Percentiles rank a stretch among this genome's conserved stretches.
phyloP scores from a whole-genome alignment of 2,329 filamentous ascomycete genomes.

The Aspergillus pseudotamarii region DNA sequence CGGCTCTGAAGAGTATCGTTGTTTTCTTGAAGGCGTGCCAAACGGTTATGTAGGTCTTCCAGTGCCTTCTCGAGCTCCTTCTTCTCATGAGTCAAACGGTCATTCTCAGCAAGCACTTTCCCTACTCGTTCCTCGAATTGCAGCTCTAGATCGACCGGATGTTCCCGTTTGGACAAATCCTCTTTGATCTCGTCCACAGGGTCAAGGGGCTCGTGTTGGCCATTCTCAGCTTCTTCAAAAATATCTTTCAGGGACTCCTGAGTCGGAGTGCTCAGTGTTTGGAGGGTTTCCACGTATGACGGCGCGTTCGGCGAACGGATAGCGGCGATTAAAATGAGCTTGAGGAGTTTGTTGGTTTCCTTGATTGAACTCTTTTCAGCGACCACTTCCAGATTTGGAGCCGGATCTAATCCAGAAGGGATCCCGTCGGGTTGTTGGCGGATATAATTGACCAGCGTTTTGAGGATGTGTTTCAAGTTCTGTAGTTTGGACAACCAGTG shows the following conservation, averaged over 20 bases:
- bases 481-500: slow-evolving; percentile 53
- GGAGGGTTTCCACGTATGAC: slow-evolving; percentile 56
- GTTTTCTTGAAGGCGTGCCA: slow-evolving; percentile 60
- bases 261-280: slow-evolving; percentile 45
- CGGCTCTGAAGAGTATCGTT: slow-evolving; percentile 50
- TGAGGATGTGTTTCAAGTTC: slow-evolving; percentile 53
- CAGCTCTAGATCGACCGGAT: slow-evolving; percentile 47
- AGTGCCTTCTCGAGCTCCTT: slow-evolving; percentile 51
- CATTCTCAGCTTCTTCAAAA: slow-evolving; percentile 50
- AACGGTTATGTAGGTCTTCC: slow-evolving; percentile 59
- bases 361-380: slow-evolving; percentile 47
- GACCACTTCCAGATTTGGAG: slow-evolving; percentile 51
- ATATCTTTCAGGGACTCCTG: slow-evolving; percentile 51
- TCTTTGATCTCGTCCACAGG: slow-evolving; percentile 42
- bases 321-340: slow-evolving; percentile 65
- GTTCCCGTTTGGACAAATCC: slow-evolving; percentile 35
- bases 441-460: slow-evolving; percentile 49
- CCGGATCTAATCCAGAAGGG: slow-evolving; percentile 44
- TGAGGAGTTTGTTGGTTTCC: slow-evolving; percentile 59
- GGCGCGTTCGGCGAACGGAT: slow-evolving; percentile 61
- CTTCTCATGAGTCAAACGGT: slow-evolving; percentile 58
- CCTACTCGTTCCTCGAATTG: slow-evolving; percentile 53
- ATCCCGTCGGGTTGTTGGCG: slow-evolving; percentile 49
- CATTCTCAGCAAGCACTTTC: slow-evolving; percentile 57
- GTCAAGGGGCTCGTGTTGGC: slow-evolving; percentile 40